Conservation (phyloP, 225 moss, liverwort and hornwort species). For the Physcomitrellopsis africana region DNA sequence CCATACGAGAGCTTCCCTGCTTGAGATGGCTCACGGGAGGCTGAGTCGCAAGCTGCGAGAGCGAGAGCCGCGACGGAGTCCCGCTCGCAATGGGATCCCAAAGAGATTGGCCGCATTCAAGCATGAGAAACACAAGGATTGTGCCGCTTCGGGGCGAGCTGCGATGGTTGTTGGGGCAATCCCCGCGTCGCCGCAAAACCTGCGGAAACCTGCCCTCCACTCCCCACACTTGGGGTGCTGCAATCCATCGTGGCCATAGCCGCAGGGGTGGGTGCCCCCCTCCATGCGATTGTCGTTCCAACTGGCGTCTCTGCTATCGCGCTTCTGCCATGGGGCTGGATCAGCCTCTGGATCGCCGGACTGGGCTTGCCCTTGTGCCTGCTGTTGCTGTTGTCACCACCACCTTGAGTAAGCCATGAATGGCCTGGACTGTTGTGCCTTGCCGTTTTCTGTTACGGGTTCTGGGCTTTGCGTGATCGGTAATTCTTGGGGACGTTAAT, state of each 20-base stretch:
- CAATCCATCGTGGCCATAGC: conserved; percentile 4
- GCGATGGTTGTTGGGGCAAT: background rate
- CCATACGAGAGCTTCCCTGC: too few species aligned
- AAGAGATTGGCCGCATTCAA: too few species aligned
- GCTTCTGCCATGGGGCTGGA: conserved; percentile 29
- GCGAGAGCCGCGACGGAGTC: too few species aligned
- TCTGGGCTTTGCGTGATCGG: conserved; percentile 2
- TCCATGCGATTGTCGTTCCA: background rate
- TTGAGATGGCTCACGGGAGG: too few species aligned
- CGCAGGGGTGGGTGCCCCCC: background rate
- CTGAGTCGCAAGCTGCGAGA: too few species aligned
- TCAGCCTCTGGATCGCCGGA: conserved; percentile 32
- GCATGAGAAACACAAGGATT: too few species aligned
- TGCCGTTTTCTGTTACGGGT: background rate
- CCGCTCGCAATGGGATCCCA: too few species aligned
- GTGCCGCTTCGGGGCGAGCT: background rate
- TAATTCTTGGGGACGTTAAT: background rate
- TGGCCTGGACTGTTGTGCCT: background rate
- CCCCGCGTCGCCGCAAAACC: conserved; percentile 4
- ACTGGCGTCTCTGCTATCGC: background rate
- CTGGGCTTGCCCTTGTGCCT: conserved; percentile 32
- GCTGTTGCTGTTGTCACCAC: conserved; percentile 50
- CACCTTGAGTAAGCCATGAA: conserved; percentile 28
- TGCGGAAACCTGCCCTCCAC: background rate
- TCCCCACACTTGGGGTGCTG: background rate